Evolutionary conservation across 2,329 filamentous ascomycete genomes (phyloP), one percentile per base, ranked within the genome.

Genomic region (Pleoardoris graminearum): DNA sequence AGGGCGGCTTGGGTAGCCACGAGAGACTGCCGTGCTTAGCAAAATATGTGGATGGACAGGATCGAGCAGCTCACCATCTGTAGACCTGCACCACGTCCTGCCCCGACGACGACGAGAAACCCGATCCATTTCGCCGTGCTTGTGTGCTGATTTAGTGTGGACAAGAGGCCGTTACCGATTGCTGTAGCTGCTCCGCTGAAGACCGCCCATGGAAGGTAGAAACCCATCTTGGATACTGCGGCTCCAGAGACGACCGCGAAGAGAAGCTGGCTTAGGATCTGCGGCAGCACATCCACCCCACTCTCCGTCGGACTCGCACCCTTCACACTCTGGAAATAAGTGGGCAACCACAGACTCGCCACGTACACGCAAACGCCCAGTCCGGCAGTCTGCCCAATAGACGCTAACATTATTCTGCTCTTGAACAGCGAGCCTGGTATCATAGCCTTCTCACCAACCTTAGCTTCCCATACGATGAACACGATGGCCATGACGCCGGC

Each of bases 301-400:
- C 72, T 75, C 52, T 73, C 66, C 4, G 74, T 54, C 0, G 75
- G 71, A 0, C 67, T 62, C 8, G 68, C 65, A 7, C 68, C 63
- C 17, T 62, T 67, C 6, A 78, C 70, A 4, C 70, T 66, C 43
- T 79, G 77, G 48, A 77, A 78, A 49, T 75, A 78, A 1, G 76
- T 59, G n/a, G 66, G 67, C 5, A 71, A 21, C 49, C 53, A 67
- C 4, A 61, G 57, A 33, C 54, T 62, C 6, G 55, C 58, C 2
- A 55, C 43, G 2, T 63, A 46, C 30, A 58, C 54, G 32, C 55
- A 57, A 17, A 44, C 47, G 37, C 52, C 54, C 4, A 58, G 41
- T 6, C 51, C 55, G 3, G 51, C 49, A 1, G 32, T 38, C 16
- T 51, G 39, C n/a, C 29, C 49, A 10, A 58, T 36, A 27, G 58